These are phyloP conservation scores for Santalum album DNA, from an alignment of 164 flowering plant genomes.

Conservation along the genomic window DNA sequence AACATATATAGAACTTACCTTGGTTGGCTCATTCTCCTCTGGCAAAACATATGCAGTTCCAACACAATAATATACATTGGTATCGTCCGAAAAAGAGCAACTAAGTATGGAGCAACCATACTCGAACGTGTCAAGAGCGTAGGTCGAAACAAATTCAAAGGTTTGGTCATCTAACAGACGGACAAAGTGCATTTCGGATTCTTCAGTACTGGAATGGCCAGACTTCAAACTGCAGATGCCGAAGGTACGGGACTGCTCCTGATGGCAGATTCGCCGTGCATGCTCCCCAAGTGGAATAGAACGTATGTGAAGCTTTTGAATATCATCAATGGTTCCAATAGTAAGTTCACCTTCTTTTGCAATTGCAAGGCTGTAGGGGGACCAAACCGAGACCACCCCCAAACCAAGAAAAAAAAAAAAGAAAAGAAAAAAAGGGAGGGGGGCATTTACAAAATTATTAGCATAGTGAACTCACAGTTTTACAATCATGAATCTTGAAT, in stretches of 20 bases:
- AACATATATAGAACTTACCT: slow-evolving; percentile 35
- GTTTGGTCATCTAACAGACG: slow-evolving; percentile 93
- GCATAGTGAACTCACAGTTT: too few species aligned
- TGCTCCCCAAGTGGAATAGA: slow-evolving; percentile 95
- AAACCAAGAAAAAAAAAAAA: too few species aligned
- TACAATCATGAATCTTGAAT: too few species aligned
- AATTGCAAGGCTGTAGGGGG: slow-evolving; percentile 76
- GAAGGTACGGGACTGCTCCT: slow-evolving; percentile 86
- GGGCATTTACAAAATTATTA: too few species aligned
- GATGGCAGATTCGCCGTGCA: slow-evolving; percentile 92
- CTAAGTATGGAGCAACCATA: slow-evolving; percentile 89
- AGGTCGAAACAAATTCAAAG: slow-evolving; percentile 77
- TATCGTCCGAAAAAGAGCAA: slow-evolving; percentile 92
- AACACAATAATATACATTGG: slow-evolving; percentile 79
- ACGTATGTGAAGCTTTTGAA: slow-evolving; percentile 97
- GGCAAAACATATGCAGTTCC: slow-evolving; percentile 97
- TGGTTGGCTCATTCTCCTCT: slow-evolving; percentile 89
- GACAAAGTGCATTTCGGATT: slow-evolving; percentile 72
- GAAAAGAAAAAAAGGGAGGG: too few species aligned
- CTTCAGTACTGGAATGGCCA: slow-evolving; percentile 63
- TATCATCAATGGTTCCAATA: slow-evolving; percentile 96
- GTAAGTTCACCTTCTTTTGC: slow-evolving; percentile 98
- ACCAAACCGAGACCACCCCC: neutral
- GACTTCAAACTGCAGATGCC: slow-evolving; percentile 77
- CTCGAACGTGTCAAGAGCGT: slow-evolving; percentile 81